Base-by-base conservation (phyloP, 148 eudicot species). In the Nepenthes mirabilis region DNA sequence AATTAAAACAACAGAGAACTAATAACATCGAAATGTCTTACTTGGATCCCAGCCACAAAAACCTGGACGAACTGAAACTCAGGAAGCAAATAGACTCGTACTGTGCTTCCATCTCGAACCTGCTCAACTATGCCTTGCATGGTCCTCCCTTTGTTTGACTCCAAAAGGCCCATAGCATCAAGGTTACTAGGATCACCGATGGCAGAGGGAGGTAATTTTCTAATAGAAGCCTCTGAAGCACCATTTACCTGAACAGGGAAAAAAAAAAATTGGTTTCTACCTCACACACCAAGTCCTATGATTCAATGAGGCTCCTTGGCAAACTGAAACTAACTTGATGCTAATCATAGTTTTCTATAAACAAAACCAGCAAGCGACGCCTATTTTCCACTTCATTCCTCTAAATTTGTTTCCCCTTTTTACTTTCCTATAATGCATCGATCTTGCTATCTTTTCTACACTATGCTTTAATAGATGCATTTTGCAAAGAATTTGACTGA, bases 61-160 rank as follows among this genome's bases (percentile, higher is more conserved):
- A 94, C 95, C 82, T 84, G 97, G 51, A 86, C 86, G 70, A 69
- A 86, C 75, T 84, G 90, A 67, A 81, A 86, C 14, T 79, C 95
- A 3, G 95, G 97, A 75, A 90, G 97, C 80, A 90, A 71, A 63
- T 84, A 84, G 43, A 79, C 91, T 34, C 97, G 84, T 59, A 90
- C 60, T 37, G 95, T 75, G 76, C 95, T 94, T 71, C 99, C 99
- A 73, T 89, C 95, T 52, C 95, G 99, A 70, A 82, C 88, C 67
- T 89, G 91, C 77, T 94, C 99, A 49, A 89, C 97, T 59, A 89
- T 70, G 40, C 91, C 99, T 68, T 78, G 73, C 77, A 94, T 68
- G 33, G 87, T 83, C 65, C 64, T 86, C 50, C 97, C 97, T 77
- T 80, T 89, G 57, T 84, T 82, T 37, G 79, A 64, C 10, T 57